These are phyloP conservation scores for Aspergillus egyptiacus DNA, from an alignment of 495 filamentous ascomycete species.

Conservation along the genomic window DNA sequence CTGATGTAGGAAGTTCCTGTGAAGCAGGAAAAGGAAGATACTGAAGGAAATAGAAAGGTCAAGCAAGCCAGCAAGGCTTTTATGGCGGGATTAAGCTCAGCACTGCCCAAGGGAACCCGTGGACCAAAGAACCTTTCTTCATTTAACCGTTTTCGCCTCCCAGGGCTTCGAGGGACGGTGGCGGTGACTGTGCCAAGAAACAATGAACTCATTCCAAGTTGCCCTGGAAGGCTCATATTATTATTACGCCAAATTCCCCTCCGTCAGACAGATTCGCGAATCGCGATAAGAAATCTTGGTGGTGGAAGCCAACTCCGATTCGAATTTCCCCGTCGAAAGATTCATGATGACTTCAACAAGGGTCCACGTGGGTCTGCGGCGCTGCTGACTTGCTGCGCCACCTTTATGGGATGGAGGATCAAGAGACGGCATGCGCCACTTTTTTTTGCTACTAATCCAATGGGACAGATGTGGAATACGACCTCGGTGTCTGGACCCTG, in stretches of 20 bases:
- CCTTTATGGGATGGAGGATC: no score
- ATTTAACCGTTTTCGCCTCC: not conserved
- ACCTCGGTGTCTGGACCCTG: no score
- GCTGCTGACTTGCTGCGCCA: not conserved
- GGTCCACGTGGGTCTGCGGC: not conserved
- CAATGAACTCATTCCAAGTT: not conserved
- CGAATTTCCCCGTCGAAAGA: no score
- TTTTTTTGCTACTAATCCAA: no score
- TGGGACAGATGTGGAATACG: no score
- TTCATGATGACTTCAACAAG: conserved; percentile 8
- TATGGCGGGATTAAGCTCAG: not conserved
- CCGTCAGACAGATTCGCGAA: no score
- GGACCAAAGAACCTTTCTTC: not conserved
- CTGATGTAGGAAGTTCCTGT: not conserved
- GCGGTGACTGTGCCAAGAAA: not conserved
- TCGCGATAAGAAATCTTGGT: no score
- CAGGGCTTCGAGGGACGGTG: not conserved
- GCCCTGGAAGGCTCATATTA: not conserved
- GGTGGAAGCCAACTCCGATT: no score
- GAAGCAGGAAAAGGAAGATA: not conserved
- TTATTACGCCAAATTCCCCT: not conserved
- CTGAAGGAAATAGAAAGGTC: not conserved
- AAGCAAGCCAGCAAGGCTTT: not conserved
- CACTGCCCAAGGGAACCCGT: not conserved
- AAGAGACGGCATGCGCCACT: no score